Conservation (phyloP, 2,329 filamentous ascomycete genomes). For the Aspergillus melleus region DNA sequence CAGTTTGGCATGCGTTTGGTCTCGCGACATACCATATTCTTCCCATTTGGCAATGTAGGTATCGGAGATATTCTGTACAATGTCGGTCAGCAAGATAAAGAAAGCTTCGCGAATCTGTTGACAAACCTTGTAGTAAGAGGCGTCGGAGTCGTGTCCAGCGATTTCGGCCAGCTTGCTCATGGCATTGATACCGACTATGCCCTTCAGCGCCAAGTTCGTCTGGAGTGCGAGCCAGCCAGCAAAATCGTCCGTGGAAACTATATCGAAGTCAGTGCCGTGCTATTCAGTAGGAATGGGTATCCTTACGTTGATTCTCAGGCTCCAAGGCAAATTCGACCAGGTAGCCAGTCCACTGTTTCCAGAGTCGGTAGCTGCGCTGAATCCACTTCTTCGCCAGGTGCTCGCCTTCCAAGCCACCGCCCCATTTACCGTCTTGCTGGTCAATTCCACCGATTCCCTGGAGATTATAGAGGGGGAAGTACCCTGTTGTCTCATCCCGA, state of each 20-base stretch:
- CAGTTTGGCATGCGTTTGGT: slow-evolving; percentile 71
- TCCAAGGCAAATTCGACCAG: slow-evolving; percentile 73
- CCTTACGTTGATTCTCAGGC: slow-evolving; percentile 66
- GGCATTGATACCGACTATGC: slow-evolving; percentile 77
- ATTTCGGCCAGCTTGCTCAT: slow-evolving; percentile 70
- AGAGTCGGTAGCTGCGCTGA: slow-evolving; percentile 66
- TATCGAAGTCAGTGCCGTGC: background rate
- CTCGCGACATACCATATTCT: slow-evolving; percentile 66
- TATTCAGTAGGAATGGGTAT: background rate
- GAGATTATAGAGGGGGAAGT: slow-evolving; percentile 52
- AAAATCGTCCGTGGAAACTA: slow-evolving; percentile 80
- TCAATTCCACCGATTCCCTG: slow-evolving; percentile 53
- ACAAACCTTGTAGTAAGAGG: slow-evolving; percentile 55
- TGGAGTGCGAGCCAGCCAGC: slow-evolving; percentile 76
- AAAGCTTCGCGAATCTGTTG: background rate
- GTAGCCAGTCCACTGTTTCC: slow-evolving; percentile 77
- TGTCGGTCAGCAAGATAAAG: slow-evolving; percentile 6
- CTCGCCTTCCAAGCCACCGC: slow-evolving; percentile 53
- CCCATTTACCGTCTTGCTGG: slow-evolving; percentile 64
- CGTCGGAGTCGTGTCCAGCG: slow-evolving; percentile 59
- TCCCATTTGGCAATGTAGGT: slow-evolving; percentile 74
- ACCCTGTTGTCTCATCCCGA: slow-evolving; percentile 25
- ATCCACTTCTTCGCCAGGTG: slow-evolving; percentile 66
- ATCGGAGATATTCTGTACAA: slow-evolving; percentile 55
- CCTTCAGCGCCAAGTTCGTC: slow-evolving; percentile 80